Conservation (phyloP, 371 early-diverging fungal species). For the Mucor plumbeus region DNA sequence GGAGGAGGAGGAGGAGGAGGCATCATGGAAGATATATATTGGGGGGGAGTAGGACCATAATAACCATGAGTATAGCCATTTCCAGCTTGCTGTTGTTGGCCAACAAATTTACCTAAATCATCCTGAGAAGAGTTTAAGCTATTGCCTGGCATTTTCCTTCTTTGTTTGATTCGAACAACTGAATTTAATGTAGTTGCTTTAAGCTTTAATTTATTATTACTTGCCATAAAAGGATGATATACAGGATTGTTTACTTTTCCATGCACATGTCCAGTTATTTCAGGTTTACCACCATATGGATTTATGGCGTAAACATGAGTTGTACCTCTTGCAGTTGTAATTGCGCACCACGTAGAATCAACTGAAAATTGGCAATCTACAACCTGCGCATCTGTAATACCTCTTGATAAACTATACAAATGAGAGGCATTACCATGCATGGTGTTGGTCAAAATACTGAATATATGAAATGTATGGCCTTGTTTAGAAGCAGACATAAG, state of each 20-base stretch:
- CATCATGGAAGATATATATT: conserved; percentile 15
- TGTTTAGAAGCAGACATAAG: conserved; percentile 76
- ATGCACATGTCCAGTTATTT: conserved; percentile 65
- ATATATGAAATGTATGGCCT: conserved; percentile 80
- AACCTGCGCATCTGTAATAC: conserved; percentile 79
- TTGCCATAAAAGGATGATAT: conserved; percentile 22
- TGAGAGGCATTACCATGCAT: conserved; percentile 54
- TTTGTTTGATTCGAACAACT: conserved; percentile 62
- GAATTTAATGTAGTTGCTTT: conserved; percentile 42
- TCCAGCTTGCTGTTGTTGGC: neutral
- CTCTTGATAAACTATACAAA: conserved; percentile 75
- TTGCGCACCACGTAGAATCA: conserved; percentile 83
- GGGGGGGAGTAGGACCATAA: conserved; percentile 23
- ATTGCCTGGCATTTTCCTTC: conserved; percentile 47
- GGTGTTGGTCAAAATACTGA: conserved; percentile 47
- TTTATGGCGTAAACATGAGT: conserved; percentile 78
- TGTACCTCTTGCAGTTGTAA: conserved; percentile 80
- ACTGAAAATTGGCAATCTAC: conserved; percentile 72
- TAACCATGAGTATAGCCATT: conserved; percentile 9
- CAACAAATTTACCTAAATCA: conserved; percentile 12
- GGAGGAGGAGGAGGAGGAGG: neutral
- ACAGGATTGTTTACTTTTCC: conserved; percentile 47
- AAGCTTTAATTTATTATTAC: conserved; percentile 10
- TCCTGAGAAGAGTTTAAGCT: conserved; percentile 15
- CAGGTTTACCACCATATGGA: conserved; percentile 71